A percentile compares a stretch with the other conserved stretches of the same genome.
phyloP scores from a whole-genome alignment of 192 early-diverging fungal genomes.

The Coemansia asiatica region DNA sequence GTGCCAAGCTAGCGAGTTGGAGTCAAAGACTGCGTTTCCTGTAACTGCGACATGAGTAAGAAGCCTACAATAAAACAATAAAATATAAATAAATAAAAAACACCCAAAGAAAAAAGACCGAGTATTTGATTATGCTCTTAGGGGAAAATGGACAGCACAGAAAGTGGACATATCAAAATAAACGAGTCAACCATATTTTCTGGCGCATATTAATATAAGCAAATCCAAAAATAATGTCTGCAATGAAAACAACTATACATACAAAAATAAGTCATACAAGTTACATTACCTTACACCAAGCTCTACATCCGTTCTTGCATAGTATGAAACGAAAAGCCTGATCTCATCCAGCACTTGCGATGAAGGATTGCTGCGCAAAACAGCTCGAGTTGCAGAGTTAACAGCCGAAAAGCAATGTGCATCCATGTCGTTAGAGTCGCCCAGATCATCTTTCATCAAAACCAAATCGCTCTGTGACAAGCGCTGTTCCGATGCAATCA shows the following conservation, averaged over 20 bases:
- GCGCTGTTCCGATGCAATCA: conserved; percentile 13
- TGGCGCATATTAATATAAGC: too few relatives aligned
- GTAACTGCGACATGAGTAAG: conserved; percentile 1
- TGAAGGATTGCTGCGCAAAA: conserved; percentile 9
- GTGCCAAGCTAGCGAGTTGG: not conserved
- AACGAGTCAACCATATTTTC: too few relatives aligned
- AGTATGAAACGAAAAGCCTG: conserved; percentile 5
- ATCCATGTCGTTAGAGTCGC: conserved; percentile 2
- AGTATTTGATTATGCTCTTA: not conserved
- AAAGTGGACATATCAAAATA: too few relatives aligned
- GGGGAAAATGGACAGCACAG: not conserved
- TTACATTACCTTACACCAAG: conserved; percentile 45
- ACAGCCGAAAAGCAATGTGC: conserved; percentile 7
- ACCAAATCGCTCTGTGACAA: conserved; percentile 18
- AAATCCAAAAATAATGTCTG: too few relatives aligned
- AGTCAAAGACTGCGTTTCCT: not conserved
- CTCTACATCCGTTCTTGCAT: conserved; percentile 20
- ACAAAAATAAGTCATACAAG: not conserved
- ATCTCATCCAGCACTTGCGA: conserved; percentile 14
- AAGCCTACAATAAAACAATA: conserved; percentile 17
- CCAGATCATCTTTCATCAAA: conserved; percentile 16
- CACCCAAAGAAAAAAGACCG: not conserved
- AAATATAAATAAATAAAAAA: not conserved
- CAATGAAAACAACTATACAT: too few relatives aligned
- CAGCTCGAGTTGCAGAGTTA: conserved; percentile 20